Evolutionary conservation across 768 basidiomycete species (phyloP).

Genomic region (Suillus americanus): DNA sequence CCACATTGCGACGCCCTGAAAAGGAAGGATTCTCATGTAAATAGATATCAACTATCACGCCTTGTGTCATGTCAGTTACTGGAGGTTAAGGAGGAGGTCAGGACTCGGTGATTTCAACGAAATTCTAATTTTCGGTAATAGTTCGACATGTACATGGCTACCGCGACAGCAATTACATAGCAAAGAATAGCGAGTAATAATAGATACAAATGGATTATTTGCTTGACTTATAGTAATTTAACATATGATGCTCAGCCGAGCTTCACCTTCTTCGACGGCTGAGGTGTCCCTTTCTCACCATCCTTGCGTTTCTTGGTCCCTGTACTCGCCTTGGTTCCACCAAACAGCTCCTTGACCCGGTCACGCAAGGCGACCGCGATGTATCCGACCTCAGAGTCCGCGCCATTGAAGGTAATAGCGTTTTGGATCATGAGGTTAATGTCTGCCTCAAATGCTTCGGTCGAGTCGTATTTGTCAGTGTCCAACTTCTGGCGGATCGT

Average conservation of each 20-base stretch:
- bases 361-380: slow-evolving; percentile 52
- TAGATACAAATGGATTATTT: slow-evolving; percentile 31
- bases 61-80: neutral
- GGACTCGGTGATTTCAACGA: neutral
- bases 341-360: slow-evolving; percentile 55
- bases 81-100: neutral
- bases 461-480: slow-evolving; percentile 74
- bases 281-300: slow-evolving; percentile 59
- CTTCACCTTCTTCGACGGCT: slow-evolving; percentile 69
- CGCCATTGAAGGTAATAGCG: slow-evolving; percentile 86
- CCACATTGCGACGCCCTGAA: slow-evolving; percentile 17
- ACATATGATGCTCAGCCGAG: slow-evolving; percentile 40
- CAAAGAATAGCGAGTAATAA: slow-evolving; percentile 30
- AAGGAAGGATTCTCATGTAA: neutral
- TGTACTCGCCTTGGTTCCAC: slow-evolving; percentile 40
- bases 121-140: neutral
- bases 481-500: slow-evolving; percentile 83
- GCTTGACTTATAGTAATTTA: slow-evolving; percentile 18
- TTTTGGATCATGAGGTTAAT: slow-evolving; percentile 86
- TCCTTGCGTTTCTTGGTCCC: slow-evolving; percentile 75
- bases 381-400: slow-evolving; percentile 74
- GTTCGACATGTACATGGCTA: neutral
- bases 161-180: slow-evolving; percentile 27
- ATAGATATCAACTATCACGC: neutral
- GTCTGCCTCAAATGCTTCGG: slow-evolving; percentile 82